Evolutionary conservation across 2,329 filamentous ascomycete species (phyloP).

Genomic region (Colletotrichum simmondsii): DNA sequence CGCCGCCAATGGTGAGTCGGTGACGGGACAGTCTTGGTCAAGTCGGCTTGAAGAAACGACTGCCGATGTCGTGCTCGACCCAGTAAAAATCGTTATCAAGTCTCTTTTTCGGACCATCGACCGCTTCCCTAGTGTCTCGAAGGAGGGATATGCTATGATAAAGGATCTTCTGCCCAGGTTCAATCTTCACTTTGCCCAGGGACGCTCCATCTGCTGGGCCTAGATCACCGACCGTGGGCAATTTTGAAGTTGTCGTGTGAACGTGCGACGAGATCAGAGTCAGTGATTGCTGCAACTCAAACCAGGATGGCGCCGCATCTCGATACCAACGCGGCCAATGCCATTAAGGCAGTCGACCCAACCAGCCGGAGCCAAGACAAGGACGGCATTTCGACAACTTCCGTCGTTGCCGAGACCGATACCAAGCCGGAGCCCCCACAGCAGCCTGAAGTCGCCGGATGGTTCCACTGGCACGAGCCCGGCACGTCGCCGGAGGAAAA

Average conservation of each 20-base stretch:
- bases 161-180: conserved; percentile 12
- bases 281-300: background rate
- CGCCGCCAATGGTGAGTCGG: background rate
- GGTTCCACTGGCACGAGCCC: conserved; percentile 56
- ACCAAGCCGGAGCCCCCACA: conserved; percentile 33
- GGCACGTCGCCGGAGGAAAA: conserved; percentile 53
- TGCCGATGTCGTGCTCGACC: conserved; percentile 30
- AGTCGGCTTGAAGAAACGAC: background rate
- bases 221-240: background rate
- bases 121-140: background rate
- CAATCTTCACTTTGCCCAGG: background rate
- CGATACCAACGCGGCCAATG: conserved; percentile 17
- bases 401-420: conserved; percentile 8
- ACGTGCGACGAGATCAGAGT: background rate
- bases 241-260: background rate
- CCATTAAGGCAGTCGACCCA: conserved; percentile 1
- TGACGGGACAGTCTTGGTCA: background rate
- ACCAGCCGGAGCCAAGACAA: conserved; percentile 13
- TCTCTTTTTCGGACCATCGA: conserved; percentile 4
- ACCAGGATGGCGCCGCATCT: conserved; percentile 15
- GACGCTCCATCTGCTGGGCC: background rate
- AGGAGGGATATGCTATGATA: background rate
- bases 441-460: conserved; percentile 33
- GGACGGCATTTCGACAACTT: conserved; percentile 17
- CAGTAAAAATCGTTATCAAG: conserved; percentile 31